Evolutionary conservation across 148 eudicot genomes (phyloP), one percentile per base, ranked within the genome.

Genomic region (Chenopodium album): DNA sequence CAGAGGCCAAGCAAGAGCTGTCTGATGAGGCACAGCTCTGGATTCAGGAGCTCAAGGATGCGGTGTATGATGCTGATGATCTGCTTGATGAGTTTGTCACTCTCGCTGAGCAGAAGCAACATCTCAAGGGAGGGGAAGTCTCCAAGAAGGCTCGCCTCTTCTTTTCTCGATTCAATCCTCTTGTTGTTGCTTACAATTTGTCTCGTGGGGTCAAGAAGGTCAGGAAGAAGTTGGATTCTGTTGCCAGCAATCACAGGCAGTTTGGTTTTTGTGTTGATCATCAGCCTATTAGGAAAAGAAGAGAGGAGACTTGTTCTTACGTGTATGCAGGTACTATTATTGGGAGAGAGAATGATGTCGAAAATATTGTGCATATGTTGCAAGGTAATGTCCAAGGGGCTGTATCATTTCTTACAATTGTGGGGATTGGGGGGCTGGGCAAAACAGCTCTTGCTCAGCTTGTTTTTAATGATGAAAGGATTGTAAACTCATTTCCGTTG

Each of bases 161-260:
- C 9, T 70, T 70, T 70, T 70, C 73, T 70, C 23, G 73, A 4
- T 70, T 70, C 48, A 70, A 70, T 37, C 47, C 47, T 34, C 22
- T 70, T 34, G 48, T 70, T 19, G 73, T 70, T 70, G 73, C 47
- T 70, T 70, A 70, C 48, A 70, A 31, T 34, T 14, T 70, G 44
- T 70, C 73, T 70, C 48, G 48, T 37, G 73, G 73, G 73, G 73
- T 71, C 12, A 71, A 17, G 73, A 37, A 71, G 73, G 48, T 71
- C 7, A 37, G 50, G 73, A 37, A 71, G 73, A 34, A 71, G 44
- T 34, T 37, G 23, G 73, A 70, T 37, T n/a, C 3, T 34, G 23
- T 70, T 70, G 73, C 48, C 47, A 70, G 32, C 22, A 70, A 70
- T 70, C 73, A 37, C 73, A 34, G 48, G 73, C 73, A 34, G 47